A percentile compares a stretch with the other conserved stretches of the same genome.
Evolutionary conservation across 2,329 filamentous ascomycete genomes (phyloP).

Genomic region (Aspergillus niger): DNA sequence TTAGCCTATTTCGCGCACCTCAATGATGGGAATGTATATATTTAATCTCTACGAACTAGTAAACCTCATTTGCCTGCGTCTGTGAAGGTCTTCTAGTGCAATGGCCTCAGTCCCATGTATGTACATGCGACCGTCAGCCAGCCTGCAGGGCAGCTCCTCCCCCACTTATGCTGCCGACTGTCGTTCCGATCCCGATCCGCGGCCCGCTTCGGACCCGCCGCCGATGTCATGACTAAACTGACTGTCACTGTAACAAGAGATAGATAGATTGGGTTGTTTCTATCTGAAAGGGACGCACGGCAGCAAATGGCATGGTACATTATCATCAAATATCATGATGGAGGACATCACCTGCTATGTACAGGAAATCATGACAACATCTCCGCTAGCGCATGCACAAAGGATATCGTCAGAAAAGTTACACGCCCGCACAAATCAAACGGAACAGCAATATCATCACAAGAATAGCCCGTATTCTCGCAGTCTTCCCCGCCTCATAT

Average conservation of each 20-base stretch:
- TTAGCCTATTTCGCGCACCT: no score
- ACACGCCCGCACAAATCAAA: background rate
- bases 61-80: no score
- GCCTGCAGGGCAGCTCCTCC: background rate
- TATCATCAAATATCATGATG: slow-evolving; percentile 13
- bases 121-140: no score
- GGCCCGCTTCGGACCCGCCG: slow-evolving; percentile 13
- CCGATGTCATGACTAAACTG: background rate
- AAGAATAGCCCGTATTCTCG: background rate
- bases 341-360: slow-evolving; percentile 12
- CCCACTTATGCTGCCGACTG: background rate
- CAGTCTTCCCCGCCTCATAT: background rate
- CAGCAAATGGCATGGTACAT: slow-evolving; percentile 6
- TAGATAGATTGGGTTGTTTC: no score
- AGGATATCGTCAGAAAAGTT: background rate
- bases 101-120: background rate
- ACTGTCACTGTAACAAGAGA: background rate
- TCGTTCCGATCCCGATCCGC: slow-evolving; percentile 18
- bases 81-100: no score
- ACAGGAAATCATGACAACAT: slow-evolving; percentile 10
- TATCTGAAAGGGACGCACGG: background rate
- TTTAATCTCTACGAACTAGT: background rate
- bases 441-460: background rate
- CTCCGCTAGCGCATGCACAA: slow-evolving; percentile 5
- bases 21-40: no score